Evolutionary conservation across 2,329 filamentous ascomycete species (phyloP), one percentile per base, ranked within the genome.

Genomic region (Coleophoma crateriformis): DNA sequence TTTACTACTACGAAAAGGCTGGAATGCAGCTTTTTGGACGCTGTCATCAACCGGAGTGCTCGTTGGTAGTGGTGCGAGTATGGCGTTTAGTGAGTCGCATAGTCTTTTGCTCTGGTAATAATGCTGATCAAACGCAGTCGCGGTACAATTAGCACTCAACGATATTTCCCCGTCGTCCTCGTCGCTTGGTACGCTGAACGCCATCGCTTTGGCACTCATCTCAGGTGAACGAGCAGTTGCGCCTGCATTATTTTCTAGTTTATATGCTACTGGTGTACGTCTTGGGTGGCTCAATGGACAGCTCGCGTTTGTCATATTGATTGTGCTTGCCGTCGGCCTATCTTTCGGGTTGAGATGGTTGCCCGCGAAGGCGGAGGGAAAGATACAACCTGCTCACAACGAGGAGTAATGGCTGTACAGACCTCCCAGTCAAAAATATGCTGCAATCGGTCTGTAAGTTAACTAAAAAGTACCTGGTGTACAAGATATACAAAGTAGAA

Each of bases 71-170:
- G 0, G 54, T 68, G 0, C 45, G 67, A 10, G 63, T 22, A 63
- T 84, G 11, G 68, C 71, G 0, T n/a, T 87, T 0, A 84, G 83
- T 64, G 50, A 51, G 61, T 57, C n/a, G 27, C 17, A 27, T 10
- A 27, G 2, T 27, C 6, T 7, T 27, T 27, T 27, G 7, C 27
- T 27, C 6, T 27, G 8, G 27, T 7, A 4, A 10, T 27, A 27
- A 27, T 27, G 6, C 27, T 27, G 27, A 27, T 10, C 27, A 27
- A 10, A 27, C 27, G 87, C 86, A 61, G 90, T 85, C 0, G 82
- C 75, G 2, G 76, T 84, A 1, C 87, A 91, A 70, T 79, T 92
- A 8, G 81, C 82, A 0, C 61, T 92, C 33, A 92, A 92, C 64
- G 86, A 91, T 51, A 79, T 87, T 2, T 76, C 83, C 0, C 88